Evolutionary conservation across 1,284 basidiomycete genomes (phyloP), one percentile per base, ranked within the genome.

Genomic region (Pascua guehoae): DNA sequence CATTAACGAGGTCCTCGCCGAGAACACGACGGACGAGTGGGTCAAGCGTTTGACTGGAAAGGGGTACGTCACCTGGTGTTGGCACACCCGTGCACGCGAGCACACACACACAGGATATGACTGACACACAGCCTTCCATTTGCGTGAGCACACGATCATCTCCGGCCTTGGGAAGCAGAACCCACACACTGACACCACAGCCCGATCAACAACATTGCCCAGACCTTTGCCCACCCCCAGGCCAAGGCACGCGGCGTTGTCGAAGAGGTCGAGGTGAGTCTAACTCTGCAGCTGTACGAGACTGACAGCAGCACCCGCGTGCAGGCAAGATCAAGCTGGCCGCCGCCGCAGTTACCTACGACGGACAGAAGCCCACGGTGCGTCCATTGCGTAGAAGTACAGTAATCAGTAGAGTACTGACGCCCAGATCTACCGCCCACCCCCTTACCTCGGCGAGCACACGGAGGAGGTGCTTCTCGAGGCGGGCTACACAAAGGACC

Each of bases 211-310:
- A 88, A 92, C 66, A 91, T 98, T 62, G 73, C 82, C 49, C 86
- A 93, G 71, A 94, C 94, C 1, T 97, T 97, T 70, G 83, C 85
- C 45, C 94, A 97, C 77, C 90, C 91, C 2, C 94, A 98, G 78
- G 89, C 85, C 2, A 68, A 85, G 53, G 87, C 86, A 10, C 78
- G 88, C 40, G 78, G 79, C 41, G 81, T 86, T 47, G 81, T 83
- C 1, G 79, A 83, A 40, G 85, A 86, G 64, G 79, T 89, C 24
- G 81, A 88, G 58, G 84, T 85, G 67, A 57, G 78, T 74, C 12
- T 32, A 4, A 36, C 17, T 11, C 42, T 18, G 40, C 1, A 16
- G 10, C 12, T 24, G 11, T 8, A 76, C 8, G 67, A 72, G 18
- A 38, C 16, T 41, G 40, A 41, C 60, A 9, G 51, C 62, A 88